phyloP scores from a whole-genome alignment of 345 rosid species.

The Draba incana region DNA sequence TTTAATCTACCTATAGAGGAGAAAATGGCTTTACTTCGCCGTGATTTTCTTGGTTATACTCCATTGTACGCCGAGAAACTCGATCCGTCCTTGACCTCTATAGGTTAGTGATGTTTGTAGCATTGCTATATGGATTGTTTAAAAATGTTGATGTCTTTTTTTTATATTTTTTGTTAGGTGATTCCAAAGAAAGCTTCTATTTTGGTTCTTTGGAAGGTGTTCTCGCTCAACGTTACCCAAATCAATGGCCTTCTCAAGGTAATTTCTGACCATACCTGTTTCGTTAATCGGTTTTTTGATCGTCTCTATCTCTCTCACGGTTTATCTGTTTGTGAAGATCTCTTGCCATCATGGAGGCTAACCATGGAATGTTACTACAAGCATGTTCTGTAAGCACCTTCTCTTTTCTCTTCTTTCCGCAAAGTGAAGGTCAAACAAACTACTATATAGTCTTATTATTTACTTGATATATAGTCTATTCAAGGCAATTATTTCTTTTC shows the following conservation, averaged over 20 bases:
- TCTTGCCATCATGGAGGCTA: slow-evolving; percentile 72
- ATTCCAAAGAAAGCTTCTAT: slow-evolving; percentile 76
- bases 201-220: slow-evolving; percentile 61
- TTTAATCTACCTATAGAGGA: slow-evolving; percentile 63
- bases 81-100: slow-evolving; percentile 36
- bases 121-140: not conserved
- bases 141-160: not conserved
- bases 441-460: too few species aligned
- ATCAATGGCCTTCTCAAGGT: slow-evolving; percentile 87
- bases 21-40: slow-evolving; percentile 57
- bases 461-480: too few species aligned
- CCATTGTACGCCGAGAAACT: slow-evolving; percentile 66
- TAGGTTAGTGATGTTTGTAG: slow-evolving; percentile 27
- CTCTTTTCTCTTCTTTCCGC: not conserved
- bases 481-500: too few species aligned
- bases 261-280: slow-evolving; percentile 6
- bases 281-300: not conserved
- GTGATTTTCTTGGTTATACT: slow-evolving; percentile 66
- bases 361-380: slow-evolving; percentile 66
- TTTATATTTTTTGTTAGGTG: slow-evolving; percentile 62
- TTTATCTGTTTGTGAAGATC: slow-evolving; percentile 54
- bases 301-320: too few species aligned
- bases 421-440: too few species aligned
- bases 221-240: slow-evolving; percentile 45
- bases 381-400: slow-evolving; percentile 56